Conservation (phyloP, 139 green algal genomes). For the Haematococcus sp. region DNA sequence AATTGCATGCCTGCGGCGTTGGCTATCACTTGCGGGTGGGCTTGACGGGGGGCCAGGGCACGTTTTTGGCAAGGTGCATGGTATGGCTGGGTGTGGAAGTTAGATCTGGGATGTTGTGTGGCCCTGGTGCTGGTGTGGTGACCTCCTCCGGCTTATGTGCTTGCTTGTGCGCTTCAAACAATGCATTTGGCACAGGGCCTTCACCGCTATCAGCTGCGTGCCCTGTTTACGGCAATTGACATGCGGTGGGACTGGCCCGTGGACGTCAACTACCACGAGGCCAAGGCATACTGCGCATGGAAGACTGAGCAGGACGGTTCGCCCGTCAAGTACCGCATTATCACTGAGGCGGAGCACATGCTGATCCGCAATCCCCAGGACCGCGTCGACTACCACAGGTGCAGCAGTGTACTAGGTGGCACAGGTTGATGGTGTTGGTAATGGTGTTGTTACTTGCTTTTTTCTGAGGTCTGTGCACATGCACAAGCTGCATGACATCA, state of each 20-base stretch:
- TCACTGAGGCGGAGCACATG: constrained; percentile 70
- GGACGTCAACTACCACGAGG: constrained; percentile 77
- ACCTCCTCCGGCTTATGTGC: background rate
- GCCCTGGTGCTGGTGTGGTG: background rate
- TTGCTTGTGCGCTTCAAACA: background rate
- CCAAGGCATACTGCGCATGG: constrained; percentile 68
- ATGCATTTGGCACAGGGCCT: constrained; percentile 19
- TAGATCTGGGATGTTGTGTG: no score
- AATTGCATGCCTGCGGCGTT: no score
- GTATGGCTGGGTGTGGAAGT: background rate
- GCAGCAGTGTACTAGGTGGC: no score
- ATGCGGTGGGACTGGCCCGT: constrained; percentile 65
- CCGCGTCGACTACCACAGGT: constrained; percentile 23
- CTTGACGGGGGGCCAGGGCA: background rate
- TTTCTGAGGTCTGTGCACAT: no score
- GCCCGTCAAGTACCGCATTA: constrained; percentile 53
- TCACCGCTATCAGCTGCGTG: constrained; percentile 67
- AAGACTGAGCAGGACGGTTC: constrained; percentile 46
- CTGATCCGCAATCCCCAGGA: constrained; percentile 43
- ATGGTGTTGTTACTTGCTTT: no score
- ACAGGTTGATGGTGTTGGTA: background rate
- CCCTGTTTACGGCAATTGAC: constrained; percentile 65
- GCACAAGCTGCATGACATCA: no score
- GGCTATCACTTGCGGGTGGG: no score
- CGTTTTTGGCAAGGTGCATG: background rate